Base-by-base conservation (phyloP, 805 yeast genomes). In the Kodamaea restingae region DNA sequence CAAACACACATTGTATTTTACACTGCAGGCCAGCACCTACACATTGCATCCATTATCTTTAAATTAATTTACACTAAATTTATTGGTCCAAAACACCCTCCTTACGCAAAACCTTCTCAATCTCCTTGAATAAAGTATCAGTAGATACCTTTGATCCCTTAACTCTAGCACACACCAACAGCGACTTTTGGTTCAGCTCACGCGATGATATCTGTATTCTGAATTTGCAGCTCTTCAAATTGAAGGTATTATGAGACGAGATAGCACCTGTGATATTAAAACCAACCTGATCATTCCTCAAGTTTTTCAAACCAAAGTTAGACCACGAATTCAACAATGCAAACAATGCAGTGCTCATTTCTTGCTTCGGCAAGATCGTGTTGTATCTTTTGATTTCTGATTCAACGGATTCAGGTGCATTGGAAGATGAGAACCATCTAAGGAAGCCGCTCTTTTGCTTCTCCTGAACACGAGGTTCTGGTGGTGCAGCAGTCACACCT, bases 291-390 rank as follows among this genome's bases (percentile, higher is more conserved):
- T 72, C 72, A 33, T 74, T 60, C 27, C 60, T 63, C 42, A 84
- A 67, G 43, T 77, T 71, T 47, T 73, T 76, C 50, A 84, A 60
- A 7, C 93, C 91, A 50, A 82, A 82, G 43, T 74, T 77, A 10
- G 77, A 72, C 93, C 93, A 84, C 12, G 82, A 78, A 32, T 60
- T 66, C 47, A 84, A 63, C 40, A 84, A 69, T 32, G 84, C 76
- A 54, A 66, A 72, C 49, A 84, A 61, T 2, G 88, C 87, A 32
- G 77, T 76, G 44, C 75, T 73, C 71, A 83, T 71, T 54, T 83
- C 87, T 18, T 65, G 72, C 42, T 65, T 63, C 8, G 73, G 65
- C 36, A 76, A 55, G 18, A 71, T 64, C 12, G 73, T 65, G 22
- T 56, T 45, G 54, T 55, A 65, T 29, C 66, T 52, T 36, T 51